Percentiles rank a stretch among this genome's conserved stretches.
Conservation (phyloP, 768 basidiomycete genomes). For the Auricularia cornea region DNA sequence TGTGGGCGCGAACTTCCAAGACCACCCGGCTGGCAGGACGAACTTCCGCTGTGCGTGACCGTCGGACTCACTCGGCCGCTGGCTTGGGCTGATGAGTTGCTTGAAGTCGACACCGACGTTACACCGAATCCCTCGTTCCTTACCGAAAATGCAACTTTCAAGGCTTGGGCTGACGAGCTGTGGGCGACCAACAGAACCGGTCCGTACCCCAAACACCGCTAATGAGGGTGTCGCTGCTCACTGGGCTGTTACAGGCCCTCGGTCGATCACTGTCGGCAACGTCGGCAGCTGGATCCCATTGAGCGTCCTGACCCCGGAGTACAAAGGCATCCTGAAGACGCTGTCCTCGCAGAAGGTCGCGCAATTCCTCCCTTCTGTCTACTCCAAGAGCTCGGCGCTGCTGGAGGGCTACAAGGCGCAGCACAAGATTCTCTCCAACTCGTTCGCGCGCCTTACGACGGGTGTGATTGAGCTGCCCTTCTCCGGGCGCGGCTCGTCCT, state of each 20-base stretch:
- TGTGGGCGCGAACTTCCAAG: constrained; percentile 5
- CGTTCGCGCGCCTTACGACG: not conserved
- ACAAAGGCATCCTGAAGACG: not conserved
- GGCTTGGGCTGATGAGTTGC: not conserved
- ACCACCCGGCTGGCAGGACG: not conserved
- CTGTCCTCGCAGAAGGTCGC: not conserved
- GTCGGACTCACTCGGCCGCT: not conserved
- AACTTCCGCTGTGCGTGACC: not conserved
- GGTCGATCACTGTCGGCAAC: not conserved
- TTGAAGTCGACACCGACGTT: not conserved
- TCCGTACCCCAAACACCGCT: not conserved
- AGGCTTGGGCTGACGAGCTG: not conserved
- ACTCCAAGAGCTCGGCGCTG: not conserved
- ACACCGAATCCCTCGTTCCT: not conserved
- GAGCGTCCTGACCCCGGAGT: not conserved
- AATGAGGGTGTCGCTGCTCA: not conserved
- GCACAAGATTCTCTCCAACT: not conserved
- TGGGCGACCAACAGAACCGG: not conserved
- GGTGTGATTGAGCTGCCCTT: not conserved
- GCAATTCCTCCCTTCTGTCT: not conserved
- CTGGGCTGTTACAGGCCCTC: not conserved
- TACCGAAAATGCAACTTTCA: not conserved
- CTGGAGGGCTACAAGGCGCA: not conserved
- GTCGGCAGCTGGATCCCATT: not conserved
- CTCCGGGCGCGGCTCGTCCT: not conserved